Evolutionary conservation across 345 rosid species (phyloP).

Genomic region (Mallotus nudiflorus): DNA sequence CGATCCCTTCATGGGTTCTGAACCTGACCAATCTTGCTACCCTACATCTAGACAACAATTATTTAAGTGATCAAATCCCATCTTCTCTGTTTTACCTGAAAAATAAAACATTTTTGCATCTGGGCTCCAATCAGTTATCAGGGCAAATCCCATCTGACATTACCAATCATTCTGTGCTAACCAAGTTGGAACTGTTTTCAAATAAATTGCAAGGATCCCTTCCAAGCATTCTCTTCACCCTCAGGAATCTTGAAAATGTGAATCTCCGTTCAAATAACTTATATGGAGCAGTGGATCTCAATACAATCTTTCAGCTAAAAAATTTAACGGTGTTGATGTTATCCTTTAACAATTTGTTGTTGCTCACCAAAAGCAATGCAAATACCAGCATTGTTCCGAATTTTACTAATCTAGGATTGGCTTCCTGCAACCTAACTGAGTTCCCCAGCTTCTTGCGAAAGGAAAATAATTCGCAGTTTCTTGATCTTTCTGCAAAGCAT

Average conservation of each 20-base stretch:
- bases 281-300: no score
- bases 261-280: not conserved
- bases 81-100: not conserved
- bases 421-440: conserved; percentile 16
- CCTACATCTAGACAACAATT: no score
- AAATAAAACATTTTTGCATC: not conserved
- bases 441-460: conserved; percentile 19
- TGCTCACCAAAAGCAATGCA: not conserved
- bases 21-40: not conserved
- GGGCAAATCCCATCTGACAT: not conserved
- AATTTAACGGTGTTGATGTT: not conserved
- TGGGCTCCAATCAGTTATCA: not conserved
- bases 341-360: conserved; percentile 11
- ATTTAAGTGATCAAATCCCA: not conserved
- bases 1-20: not conserved
- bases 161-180: not conserved
- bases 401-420: not conserved
- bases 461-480: not conserved
- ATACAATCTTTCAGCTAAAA: no score
- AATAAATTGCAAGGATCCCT: not conserved
- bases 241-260: not conserved
- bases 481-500: conserved; percentile 21
- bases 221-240: not conserved
- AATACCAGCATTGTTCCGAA: not conserved
- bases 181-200: not conserved